Evolutionary conservation across 805 yeast genomes (phyloP).

Genomic region (Pichia californica): DNA sequence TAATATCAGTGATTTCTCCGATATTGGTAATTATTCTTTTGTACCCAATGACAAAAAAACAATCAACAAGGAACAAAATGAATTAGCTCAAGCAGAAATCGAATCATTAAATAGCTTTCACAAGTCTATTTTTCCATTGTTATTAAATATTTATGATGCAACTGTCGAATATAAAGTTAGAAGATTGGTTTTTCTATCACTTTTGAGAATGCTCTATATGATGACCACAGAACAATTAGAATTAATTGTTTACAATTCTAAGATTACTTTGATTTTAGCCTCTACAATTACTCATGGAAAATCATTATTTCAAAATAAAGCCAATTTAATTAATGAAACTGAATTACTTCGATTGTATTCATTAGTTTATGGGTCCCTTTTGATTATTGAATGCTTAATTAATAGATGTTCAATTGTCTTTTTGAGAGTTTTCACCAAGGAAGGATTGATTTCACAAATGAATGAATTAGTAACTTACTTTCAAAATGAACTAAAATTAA

Average conservation of each 20-base stretch:
- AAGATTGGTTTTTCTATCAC: slow-evolving; percentile 45
- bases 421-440: slow-evolving; percentile 51
- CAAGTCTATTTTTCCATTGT: slow-evolving; percentile 41
- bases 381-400: slow-evolving; percentile 40
- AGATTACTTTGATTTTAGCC: slow-evolving; percentile 45
- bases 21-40: slow-evolving; percentile 25
- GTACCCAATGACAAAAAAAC: not conserved
- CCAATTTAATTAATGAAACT: not conserved
- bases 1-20: slow-evolving; percentile 9
- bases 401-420: slow-evolving; percentile 38
- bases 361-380: slow-evolving; percentile 45
- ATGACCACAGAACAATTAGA: slow-evolving; percentile 28
- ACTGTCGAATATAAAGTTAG: slow-evolving; percentile 64
- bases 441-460: slow-evolving; percentile 61
- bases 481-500: no score
- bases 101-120: slow-evolving; percentile 31
- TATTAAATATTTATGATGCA: slow-evolving; percentile 63
- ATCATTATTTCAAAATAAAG: slow-evolving; percentile 16
- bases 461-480: no score
- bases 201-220: slow-evolving; percentile 46
- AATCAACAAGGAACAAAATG: slow-evolving; percentile 30
- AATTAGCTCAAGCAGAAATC: slow-evolving; percentile 25
- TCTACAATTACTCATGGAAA: slow-evolving; percentile 56
- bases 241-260: slow-evolving; percentile 28
- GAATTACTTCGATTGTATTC: slow-evolving; percentile 29